phyloP scores from a whole-genome alignment of 2,329 filamentous ascomycete species.

The Claviceps sp. region DNA sequence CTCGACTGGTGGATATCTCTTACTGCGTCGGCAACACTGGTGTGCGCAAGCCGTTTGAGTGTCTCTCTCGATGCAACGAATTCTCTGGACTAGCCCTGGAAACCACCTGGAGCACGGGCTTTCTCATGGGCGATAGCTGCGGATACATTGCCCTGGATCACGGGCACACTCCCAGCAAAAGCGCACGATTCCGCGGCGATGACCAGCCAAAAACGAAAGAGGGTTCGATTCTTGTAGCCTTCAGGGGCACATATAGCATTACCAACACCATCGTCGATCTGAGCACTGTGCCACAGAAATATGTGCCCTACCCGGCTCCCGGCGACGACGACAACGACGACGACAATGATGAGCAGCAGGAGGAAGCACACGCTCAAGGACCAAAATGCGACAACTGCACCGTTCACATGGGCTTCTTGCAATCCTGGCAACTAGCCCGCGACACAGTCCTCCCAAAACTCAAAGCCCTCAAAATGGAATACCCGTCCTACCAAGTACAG shows the following conservation, averaged over 20 bases:
- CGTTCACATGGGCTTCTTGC: slow-evolving; percentile 81
- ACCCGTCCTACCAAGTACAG: slow-evolving; percentile 61
- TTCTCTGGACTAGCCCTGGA: slow-evolving; percentile 71
- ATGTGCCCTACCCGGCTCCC: slow-evolving; percentile 67
- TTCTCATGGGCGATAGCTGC: slow-evolving; percentile 76
- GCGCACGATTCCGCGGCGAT: slow-evolving; percentile 6
- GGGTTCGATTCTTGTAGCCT: slow-evolving; percentile 62
- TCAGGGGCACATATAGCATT: slow-evolving; percentile 88
- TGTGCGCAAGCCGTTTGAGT: slow-evolving; percentile 70
- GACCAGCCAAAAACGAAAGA: slow-evolving; percentile 7
- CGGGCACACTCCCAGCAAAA: slow-evolving; percentile 5
- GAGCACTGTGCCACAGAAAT: slow-evolving; percentile 78
- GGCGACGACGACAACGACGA: slow-evolving; percentile 28
- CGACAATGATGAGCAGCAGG: slow-evolving; percentile 13
- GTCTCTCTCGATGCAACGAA: slow-evolving; percentile 71
- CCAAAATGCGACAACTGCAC: slow-evolving; percentile 71
- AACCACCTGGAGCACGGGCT: slow-evolving; percentile 80
- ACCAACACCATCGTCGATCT: slow-evolving; percentile 85
- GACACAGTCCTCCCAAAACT: slow-evolving; percentile 55
- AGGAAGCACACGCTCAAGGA: slow-evolving; percentile 8
- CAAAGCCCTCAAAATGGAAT: slow-evolving; percentile 38
- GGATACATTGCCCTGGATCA: slow-evolving; percentile 90
- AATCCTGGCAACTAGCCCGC: slow-evolving; percentile 69
- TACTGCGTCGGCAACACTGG: slow-evolving; percentile 86
- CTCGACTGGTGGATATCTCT: slow-evolving; percentile 84